Percentiles rank a stretch among this genome's conserved stretches.
These are phyloP conservation scores for Platanthera guangdongensis DNA, from an alignment of 106 monocot species.

Conservation along the genomic window DNA sequence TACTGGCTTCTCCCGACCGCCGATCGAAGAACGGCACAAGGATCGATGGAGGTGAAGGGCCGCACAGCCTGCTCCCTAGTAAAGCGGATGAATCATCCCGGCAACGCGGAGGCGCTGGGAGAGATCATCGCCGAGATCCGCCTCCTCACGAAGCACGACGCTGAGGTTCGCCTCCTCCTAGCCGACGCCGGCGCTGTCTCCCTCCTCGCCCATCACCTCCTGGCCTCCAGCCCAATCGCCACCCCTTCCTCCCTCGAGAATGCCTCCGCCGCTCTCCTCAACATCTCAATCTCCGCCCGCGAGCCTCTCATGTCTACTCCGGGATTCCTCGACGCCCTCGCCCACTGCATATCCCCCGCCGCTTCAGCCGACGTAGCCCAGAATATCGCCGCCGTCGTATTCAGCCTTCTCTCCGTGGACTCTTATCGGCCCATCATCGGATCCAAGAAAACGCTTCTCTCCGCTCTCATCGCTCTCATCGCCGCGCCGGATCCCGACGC, in stretches of 20 bases:
- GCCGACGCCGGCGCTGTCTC: constrained; percentile 52
- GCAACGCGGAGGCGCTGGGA: constrained; percentile 8
- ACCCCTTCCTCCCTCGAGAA: constrained; percentile 18
- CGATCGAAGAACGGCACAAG: no score
- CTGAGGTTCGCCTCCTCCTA: constrained; percentile 45
- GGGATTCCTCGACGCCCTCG: constrained; percentile 51
- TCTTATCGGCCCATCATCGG: constrained; percentile 36
- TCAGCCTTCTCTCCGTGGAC: constrained; percentile 69
- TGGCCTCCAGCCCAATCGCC: background rate
- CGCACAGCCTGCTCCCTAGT: constrained; percentile 35
- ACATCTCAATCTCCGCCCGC: constrained; percentile 54
- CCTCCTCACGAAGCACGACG: constrained; percentile 49
- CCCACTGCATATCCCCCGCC: constrained; percentile 25
- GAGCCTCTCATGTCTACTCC: constrained; percentile 62
- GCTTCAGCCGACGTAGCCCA: constrained; percentile 21
- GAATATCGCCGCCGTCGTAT: constrained; percentile 59
- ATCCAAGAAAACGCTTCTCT: constrained; percentile 19
- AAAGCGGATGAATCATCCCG: constrained; percentile 17
- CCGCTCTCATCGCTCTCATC: constrained; percentile 22
- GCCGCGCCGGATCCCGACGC: constrained; percentile 13
- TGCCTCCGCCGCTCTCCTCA: constrained; percentile 66
- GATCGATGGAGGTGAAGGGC: constrained; percentile 47
- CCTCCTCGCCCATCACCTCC: constrained; percentile 34
- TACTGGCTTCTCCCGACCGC: no score
- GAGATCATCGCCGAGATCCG: constrained; percentile 40